Base-by-base conservation (phyloP, 352 stramenopile genomes). In the Phytophthora colocasiae region DNA sequence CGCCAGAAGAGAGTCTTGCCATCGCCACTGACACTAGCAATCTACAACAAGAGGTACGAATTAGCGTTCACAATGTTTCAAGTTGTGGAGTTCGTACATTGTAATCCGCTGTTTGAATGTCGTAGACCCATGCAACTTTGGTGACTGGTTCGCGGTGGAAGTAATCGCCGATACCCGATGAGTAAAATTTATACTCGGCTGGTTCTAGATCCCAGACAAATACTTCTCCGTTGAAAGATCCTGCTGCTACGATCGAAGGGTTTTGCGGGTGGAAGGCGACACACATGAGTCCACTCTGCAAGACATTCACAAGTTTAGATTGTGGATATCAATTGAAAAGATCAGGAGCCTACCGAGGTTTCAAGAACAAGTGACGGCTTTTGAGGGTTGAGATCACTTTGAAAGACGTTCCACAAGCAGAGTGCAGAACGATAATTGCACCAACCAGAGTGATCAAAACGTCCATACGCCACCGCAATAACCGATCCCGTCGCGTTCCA, bases 221-320 rank as follows among this genome's bases (percentile, higher is more conserved):
- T 9, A 96, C 83, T 63, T 97, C 89, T 36, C 89, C 90, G 34
- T 93, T 96, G 71, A 96, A 97, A 5, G 83, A 91, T 1, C 89
- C 90, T 6, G 85, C 89, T 6, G 90, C 90, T 15, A 97, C 77
- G 15, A 97, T 46, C 4, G 88, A 85, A 17, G 89, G 89, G 34
- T 90, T 92, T 59, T 81, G 85, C 10, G 90, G 90, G 61, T 97
- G 90, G 58, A 85, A 96, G 17, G 77, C 79, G 15, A 97, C 88
- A 58, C 86, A 96, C 89, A 96, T 95, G 26, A 97, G 75, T 6
- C 88, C 91, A 55, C 85, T 93, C 81, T 92, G 41, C n/a, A 40
- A 47, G 1, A 14, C 12, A 32, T 6, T 46, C 26, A 48, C 24
- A 38, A 38, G n/a, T 38, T 47, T 12, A 41, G 17, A 41, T 3